Evolutionary conservation across 2,329 filamentous ascomycete genomes (phyloP), one percentile per base, ranked within the genome.

Genomic region (Rhinocladiella mackenziei): DNA sequence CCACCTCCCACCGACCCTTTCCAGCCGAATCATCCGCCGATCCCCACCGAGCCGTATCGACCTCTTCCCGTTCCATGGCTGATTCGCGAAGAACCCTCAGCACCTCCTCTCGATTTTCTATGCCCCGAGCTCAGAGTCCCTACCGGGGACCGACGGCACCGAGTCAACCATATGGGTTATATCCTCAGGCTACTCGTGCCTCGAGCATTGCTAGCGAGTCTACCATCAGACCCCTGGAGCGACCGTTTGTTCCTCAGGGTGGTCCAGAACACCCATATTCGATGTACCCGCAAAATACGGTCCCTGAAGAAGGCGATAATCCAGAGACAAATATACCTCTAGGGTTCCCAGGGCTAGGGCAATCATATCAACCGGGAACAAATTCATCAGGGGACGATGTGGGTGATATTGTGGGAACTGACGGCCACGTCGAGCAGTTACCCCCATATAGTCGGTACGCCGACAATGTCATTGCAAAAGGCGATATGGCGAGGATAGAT

Each of bases 371-470:
- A 58, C 73, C 85, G 51, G 86, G 84, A 0, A 61, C 60, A 14
- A 59, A 59, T 5, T 83, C 86, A 0, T 85, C 89, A 44, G 87
- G 87, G 39, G 88, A 95, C 65, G 89, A 95, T 56, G 72, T 78
- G n/a, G 87, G 84, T 34, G 89, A 89, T 61, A 79, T 96, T 41
- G 83, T 96, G 39, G 89, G 89, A 1, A 86, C 85, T 0, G 81
- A 94, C 58, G 89, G 89, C 1, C 89, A 96, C 60, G 83, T 85
- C 1, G 91, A 97, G 65, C 87, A 94, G 63, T 70, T 96, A 13
- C 91, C 91, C 9, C 91, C 91, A 1, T 97, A 97, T 61, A 86
- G 87, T 10, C 77, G 88, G 62, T 96, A 94, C 64, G 87, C 89
- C 2, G 86, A 94, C 39, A 84, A 87, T 44, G 71, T 82, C 67